These are phyloP conservation scores for Petunia hybrid DNA, from an alignment of 305 asterid species.

Conservation along the genomic window DNA sequence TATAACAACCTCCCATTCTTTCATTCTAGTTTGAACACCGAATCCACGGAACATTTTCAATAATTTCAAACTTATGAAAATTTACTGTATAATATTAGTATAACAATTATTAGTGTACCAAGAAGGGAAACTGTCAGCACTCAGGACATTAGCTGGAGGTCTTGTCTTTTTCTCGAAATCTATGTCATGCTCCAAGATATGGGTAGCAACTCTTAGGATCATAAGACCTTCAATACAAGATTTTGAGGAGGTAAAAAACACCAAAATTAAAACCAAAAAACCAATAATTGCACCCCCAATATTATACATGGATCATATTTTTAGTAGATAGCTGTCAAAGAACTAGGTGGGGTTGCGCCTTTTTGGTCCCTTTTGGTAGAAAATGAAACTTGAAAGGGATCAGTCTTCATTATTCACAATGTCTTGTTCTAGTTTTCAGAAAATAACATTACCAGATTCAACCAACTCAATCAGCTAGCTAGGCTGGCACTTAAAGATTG, in stretches of 20 bases:
- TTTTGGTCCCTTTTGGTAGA: conserved; percentile 54
- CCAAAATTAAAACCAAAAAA: conserved; percentile 32
- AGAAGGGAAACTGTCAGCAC: conserved; percentile 56
- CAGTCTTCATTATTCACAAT: conserved; percentile 48
- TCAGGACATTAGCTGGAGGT: conserved; percentile 54
- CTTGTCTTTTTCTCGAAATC: conserved; percentile 62
- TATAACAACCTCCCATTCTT: conserved; percentile 5
- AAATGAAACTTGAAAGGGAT: conserved; percentile 40
- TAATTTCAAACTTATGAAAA: conserved; percentile 35
- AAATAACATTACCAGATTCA: conserved; percentile 50
- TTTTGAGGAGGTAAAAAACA: conserved; percentile 46
- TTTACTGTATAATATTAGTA: conserved; percentile 22
- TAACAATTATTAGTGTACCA: conserved; percentile 56
- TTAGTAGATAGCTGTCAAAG: conserved; percentile 56
- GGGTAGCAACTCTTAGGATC: conserved; percentile 55
- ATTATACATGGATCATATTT: conserved; percentile 51
- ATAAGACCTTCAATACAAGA: conserved; percentile 39
- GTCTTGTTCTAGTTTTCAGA: conserved; percentile 47
- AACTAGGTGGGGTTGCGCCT: conserved; percentile 52
- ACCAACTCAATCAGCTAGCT: conserved; percentile 48
- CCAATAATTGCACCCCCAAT: conserved; percentile 61
- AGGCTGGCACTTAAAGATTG: conserved; percentile 46
- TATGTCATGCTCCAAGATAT: conserved; percentile 62
- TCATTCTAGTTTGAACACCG: conserved; percentile 25
- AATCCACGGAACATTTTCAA: conserved; percentile 36